phyloP scores from a whole-genome alignment of 2,329 filamentous ascomycete genomes.

The Myriangium duriaei region DNA sequence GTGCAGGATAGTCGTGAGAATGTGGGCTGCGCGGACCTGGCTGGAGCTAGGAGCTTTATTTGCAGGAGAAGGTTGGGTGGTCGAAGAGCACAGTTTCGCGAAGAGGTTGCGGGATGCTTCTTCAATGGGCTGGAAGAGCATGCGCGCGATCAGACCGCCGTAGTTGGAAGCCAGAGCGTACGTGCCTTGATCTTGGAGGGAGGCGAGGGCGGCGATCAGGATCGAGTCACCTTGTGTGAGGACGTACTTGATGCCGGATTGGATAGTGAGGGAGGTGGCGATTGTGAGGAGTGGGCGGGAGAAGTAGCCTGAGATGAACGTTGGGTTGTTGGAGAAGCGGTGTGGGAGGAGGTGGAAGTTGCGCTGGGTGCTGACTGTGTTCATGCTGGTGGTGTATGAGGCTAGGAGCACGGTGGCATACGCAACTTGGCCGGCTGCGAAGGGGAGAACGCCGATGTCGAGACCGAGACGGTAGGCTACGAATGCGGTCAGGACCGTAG shows the following conservation, averaged over 20 bases:
- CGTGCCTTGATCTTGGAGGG: conserved; percentile 69
- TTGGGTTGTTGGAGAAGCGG: conserved; percentile 24
- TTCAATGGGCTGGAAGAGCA: conserved; percentile 90
- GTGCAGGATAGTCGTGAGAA: conserved; percentile 53
- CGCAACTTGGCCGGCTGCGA: conserved; percentile 71
- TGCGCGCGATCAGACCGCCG: conserved; percentile 73
- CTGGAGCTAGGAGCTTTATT: conserved; percentile 14
- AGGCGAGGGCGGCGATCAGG: conserved; percentile 66
- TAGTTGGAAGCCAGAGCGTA: conserved; percentile 91
- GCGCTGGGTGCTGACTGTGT: conserved; percentile 40
- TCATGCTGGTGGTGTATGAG: conserved; percentile 57
- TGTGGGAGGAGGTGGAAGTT: conserved; percentile 57
- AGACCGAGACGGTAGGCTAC: conserved; percentile 42
- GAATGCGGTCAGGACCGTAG: conserved; percentile 59
- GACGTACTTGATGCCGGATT: conserved; percentile 82
- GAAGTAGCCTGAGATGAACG: conserved; percentile 50
- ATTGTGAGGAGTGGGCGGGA: conserved; percentile 58
- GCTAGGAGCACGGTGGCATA: conserved; percentile 58
- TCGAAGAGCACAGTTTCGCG: conserved; percentile 55
- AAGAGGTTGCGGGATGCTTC: conserved; percentile 88
- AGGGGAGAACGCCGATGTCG: conserved; percentile 67
- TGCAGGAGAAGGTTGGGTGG: conserved; percentile 2
- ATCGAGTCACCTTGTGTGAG: conserved; percentile 91
- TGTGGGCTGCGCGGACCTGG: conserved; percentile 30
- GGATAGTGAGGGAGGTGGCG: conserved; percentile 70